Evolutionary conservation across 1,284 basidiomycete genomes (phyloP), one percentile per base, ranked within the genome.

Genomic region (Cutaneotrichosporon dermatis): DNA sequence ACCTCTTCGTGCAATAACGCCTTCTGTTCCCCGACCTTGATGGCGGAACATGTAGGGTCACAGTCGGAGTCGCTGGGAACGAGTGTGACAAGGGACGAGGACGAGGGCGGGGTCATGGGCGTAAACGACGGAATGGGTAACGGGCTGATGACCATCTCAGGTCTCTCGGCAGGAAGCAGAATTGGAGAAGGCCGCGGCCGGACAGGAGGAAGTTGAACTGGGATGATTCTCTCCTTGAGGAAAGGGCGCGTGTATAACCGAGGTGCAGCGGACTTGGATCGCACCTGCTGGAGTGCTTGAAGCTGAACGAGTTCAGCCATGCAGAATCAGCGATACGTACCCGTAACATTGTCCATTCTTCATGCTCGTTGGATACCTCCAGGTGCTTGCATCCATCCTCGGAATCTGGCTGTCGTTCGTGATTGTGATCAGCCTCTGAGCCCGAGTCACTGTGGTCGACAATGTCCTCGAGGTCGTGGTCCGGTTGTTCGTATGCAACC

Each of bases 401-500:
- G 25, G 25, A 25, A 25, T 25, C 25, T 25, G 25, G 25, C 25
- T 25, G 25, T 25, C 25, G 25, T 25, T 25, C 25, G 25, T 25
- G 25, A 25, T 25, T 25, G 25, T 25, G 25, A 25, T 25, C 25
- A 25, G 25, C 25, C 25, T 25, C 25, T 25, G 25, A 25, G 25
- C 25, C 25, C 25, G 25, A 25, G 25, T 25, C 25, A 25, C 25
- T 25, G 25, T 25, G 25, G 25, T 25, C 25, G 25, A 25, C 25
- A 25, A 25, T 25, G 25, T 40, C 45, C 37, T 56, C 55, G 13
- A 50, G 25, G 2, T 43, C 55, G 9, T 54, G 6, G 34, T 44
- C 34, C 13, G 52, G 52, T n/a, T 15, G 11, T n/a, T 41, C 40
- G 41, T 56, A 56, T 11, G 33, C 48, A 7, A 56, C 48, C 55